Conservation (phyloP, 768 basidiomycete genomes). For the Chlorophyllum brunneum region DNA sequence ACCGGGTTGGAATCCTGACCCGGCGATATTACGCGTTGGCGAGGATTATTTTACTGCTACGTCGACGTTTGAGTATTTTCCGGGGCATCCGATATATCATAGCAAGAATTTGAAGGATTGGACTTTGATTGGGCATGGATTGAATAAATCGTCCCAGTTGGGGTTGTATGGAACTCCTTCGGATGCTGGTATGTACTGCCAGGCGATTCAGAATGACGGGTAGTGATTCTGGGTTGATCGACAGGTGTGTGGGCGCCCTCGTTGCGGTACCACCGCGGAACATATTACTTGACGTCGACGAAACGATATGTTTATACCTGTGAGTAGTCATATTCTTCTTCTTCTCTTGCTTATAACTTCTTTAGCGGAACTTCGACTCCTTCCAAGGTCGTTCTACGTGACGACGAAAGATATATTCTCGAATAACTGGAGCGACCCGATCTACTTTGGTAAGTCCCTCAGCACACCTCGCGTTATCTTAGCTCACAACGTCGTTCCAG, state of each 20-base stretch:
- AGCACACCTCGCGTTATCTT: background rate
- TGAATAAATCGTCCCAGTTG: conserved; percentile 33
- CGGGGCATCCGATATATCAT: conserved; percentile 39
- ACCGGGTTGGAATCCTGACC: conserved; percentile 40
- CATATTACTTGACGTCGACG: conserved; percentile 32
- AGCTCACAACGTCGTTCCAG: conserved; percentile 16
- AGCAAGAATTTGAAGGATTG: conserved; percentile 33
- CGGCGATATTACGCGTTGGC: conserved; percentile 34
- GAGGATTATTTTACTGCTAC: conserved; percentile 36
- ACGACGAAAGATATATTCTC: conserved; percentile 35
- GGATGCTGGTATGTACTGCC: conserved; percentile 27
- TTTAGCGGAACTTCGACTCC: conserved; percentile 32
- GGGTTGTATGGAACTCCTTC: conserved; percentile 32
- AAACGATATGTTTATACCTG: conserved; percentile 37
- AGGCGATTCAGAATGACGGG: too few relatives aligned
- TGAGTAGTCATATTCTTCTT: conserved; percentile 13
- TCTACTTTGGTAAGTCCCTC: conserved; percentile 30
- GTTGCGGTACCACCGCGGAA: conserved; percentile 31
- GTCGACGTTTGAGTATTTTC: conserved; percentile 37
- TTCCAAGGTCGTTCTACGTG: conserved; percentile 37
- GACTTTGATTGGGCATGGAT: conserved; percentile 34
- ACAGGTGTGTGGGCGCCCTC: conserved; percentile 33
- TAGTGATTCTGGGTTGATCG: background rate
- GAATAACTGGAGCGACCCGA: conserved; percentile 36
- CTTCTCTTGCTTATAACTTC: background rate